Conservation (phyloP, 73 alveolate species). For the Diophrys appendiculata region DNA sequence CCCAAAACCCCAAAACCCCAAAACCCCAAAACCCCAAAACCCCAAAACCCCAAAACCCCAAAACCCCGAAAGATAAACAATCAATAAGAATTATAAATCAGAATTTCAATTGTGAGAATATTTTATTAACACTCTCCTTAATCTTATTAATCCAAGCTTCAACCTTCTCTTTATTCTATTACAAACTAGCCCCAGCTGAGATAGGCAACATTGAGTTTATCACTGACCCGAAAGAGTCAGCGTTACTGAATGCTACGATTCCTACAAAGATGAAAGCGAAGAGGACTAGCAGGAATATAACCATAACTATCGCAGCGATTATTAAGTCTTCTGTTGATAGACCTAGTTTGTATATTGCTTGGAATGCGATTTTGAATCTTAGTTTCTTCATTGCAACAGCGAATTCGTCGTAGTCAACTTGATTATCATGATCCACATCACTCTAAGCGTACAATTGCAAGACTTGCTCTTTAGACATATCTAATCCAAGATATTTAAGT, state of each 20-base stretch:
- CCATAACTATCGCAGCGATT: background rate
- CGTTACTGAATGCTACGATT: constrained; percentile 18
- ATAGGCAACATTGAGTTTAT: constrained; percentile 18
- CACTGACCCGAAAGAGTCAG: constrained; percentile 10
- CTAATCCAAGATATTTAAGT: constrained; percentile 27
- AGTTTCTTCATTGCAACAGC: background rate
- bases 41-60: too few relatives aligned
- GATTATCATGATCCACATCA: constrained; percentile 6
- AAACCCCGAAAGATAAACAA: too few relatives aligned
- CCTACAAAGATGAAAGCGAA: constrained; percentile 28
- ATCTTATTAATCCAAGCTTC: too few relatives aligned
- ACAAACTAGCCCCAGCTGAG: constrained; percentile 25
- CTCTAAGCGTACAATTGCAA: constrained; percentile 18
- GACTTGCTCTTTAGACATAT: constrained; percentile 8
- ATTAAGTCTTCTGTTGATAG: constrained; percentile 16
- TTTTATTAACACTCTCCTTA: too few relatives aligned
- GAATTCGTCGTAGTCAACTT: constrained; percentile 15
- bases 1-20: too few relatives aligned
- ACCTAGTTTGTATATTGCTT: constrained; percentile 19
- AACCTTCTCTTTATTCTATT: too few relatives aligned
- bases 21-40: too few relatives aligned
- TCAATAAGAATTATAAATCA: too few relatives aligned
- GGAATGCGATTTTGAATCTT: constrained; percentile 15
- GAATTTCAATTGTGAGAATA: too few relatives aligned
- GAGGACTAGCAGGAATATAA: constrained; percentile 10